Base-by-base conservation (phyloP, 1,284 basidiomycete genomes). In the Ceratobasidium sp. region DNA sequence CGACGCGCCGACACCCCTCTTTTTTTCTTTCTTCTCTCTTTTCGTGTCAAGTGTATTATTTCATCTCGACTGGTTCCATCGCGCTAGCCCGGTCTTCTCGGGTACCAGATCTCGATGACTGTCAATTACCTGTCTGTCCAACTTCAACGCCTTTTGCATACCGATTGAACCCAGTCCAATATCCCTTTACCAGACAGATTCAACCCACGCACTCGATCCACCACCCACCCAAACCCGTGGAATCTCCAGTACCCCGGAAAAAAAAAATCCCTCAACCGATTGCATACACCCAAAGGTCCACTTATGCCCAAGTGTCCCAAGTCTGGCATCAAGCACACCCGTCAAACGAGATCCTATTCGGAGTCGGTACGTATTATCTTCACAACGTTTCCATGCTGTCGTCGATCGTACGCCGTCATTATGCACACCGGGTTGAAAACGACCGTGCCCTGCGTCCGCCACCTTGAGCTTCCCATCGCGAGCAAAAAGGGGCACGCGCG, bases 21-120 rank as follows among this genome's bases (percentile, higher is more conserved):
- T 51, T 51, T 44, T 51, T 51, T 9, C 49, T 51, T 51, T 51
- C 49, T 51, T n/a, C 49, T 51, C 49, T 51, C 49, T 51, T 51
- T 51, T 22, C 19, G 49, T n/a, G 9, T 44, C 9, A 9, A 44
- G 6, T 51, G 49, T 15, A n/a, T 3, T 19, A 51, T 51, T 51
- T 51, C 17, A n/a, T 51, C 49, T 22, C 49, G 49, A 8, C 46
- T 49, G 1, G 46, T 13, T 49, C 46, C 3, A 49, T 49, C 49
- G 49, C 49, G 17, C 49, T n/a, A 17, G 5, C 17, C 17, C n/a
- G 49, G 49, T 2, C 49, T 51, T 51, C 17, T 51, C 49, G 49
- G 49, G 9, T 17, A 13, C 46, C 15, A 29, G 40, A 11, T 43
- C 9, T 11, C 40, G 9, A 43, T 43, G 0, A 4, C 4, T 43